phyloP scores from a whole-genome alignment of 1,284 basidiomycete genomes.

The Stygiomarasmius scandens region DNA sequence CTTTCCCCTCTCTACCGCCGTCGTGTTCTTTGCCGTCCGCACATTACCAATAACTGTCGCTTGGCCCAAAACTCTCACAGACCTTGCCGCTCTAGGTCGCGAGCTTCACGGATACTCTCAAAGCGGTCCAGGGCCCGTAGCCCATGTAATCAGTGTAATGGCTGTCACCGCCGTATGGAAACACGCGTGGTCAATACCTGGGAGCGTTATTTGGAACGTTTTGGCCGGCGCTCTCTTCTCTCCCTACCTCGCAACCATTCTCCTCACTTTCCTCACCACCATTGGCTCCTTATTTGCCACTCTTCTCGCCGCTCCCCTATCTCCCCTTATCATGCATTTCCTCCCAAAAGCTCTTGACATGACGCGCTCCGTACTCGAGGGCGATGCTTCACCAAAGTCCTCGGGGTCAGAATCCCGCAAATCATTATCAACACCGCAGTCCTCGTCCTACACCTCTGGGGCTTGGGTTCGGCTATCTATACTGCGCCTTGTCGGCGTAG shows the following conservation, averaged over 20 bases:
- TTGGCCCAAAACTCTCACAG: slow-evolving; percentile 75
- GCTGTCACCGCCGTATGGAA: slow-evolving; percentile 89
- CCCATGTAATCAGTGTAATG: slow-evolving; percentile 80
- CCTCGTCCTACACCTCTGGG: slow-evolving; percentile 10
- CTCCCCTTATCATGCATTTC: slow-evolving; percentile 76
- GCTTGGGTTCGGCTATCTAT: slow-evolving; percentile 82
- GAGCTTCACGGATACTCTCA: slow-evolving; percentile 78
- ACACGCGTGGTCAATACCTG: slow-evolving; percentile 93
- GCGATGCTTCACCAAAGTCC: slow-evolving; percentile 27
- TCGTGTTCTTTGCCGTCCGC: slow-evolving; percentile 52
- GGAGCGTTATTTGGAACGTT: slow-evolving; percentile 90
- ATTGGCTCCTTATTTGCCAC: slow-evolving; percentile 83
- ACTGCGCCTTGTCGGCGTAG: slow-evolving; percentile 85
- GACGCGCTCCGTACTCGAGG: slow-evolving; percentile 71
- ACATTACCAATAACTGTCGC: slow-evolving; percentile 72
- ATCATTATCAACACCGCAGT: slow-evolving; percentile 30
- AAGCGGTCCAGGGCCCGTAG: slow-evolving; percentile 60
- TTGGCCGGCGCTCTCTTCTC: slow-evolving; percentile 86
- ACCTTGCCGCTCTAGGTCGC: slow-evolving; percentile 71
- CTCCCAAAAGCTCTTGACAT: slow-evolving; percentile 86
- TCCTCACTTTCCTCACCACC: slow-evolving; percentile 83
- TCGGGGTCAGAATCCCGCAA: slow-evolving; percentile 25
- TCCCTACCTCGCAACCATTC: slow-evolving; percentile 74
- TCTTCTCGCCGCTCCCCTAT: slow-evolving; percentile 78
- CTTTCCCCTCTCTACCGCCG: slow-evolving; percentile 62